phyloP scores from a whole-genome alignment of 1,284 basidiomycete genomes.

The Hymenochaete sp. region DNA sequence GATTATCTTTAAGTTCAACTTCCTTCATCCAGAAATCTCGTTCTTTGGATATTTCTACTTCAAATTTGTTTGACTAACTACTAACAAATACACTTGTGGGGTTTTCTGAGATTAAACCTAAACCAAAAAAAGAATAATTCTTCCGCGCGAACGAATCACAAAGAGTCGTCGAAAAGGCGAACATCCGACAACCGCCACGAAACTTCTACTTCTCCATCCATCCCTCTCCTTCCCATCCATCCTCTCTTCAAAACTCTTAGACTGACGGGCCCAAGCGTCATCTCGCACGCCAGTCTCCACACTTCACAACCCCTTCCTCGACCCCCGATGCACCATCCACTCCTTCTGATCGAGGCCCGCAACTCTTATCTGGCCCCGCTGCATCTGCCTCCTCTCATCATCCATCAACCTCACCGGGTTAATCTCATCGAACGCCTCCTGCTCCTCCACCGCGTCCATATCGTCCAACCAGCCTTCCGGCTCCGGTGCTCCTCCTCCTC shows the following conservation, averaged over 20 bases:
- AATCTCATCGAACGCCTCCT: slow-evolving; percentile 56
- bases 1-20: too few relatives aligned
- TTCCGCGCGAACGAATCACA: too few relatives aligned
- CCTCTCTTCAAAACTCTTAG: slow-evolving; percentile 2
- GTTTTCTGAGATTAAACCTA: too few relatives aligned
- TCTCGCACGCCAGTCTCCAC: background rate
- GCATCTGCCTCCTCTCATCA: slow-evolving; percentile 36
- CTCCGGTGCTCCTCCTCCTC: too few relatives aligned
- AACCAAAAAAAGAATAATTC: too few relatives aligned
- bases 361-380: slow-evolving; percentile 11
- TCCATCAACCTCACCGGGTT: slow-evolving; percentile 52
- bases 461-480: slow-evolving; percentile 51
- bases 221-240: background rate
- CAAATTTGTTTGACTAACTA: too few relatives aligned
- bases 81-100: too few relatives aligned
- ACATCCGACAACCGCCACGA: too few relatives aligned
- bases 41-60: too few relatives aligned
- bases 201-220: background rate
- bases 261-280: too few relatives aligned
- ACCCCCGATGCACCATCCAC: slow-evolving; percentile 5
- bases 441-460: slow-evolving; percentile 49
- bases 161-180: too few relatives aligned
- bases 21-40: too few relatives aligned
- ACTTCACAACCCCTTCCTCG: background rate
- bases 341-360: slow-evolving; percentile 11